These are phyloP conservation scores for Phylloboletellus chloephorus DNA, from an alignment of 1,284 basidiomycete genomes.

Conservation along the genomic window DNA sequence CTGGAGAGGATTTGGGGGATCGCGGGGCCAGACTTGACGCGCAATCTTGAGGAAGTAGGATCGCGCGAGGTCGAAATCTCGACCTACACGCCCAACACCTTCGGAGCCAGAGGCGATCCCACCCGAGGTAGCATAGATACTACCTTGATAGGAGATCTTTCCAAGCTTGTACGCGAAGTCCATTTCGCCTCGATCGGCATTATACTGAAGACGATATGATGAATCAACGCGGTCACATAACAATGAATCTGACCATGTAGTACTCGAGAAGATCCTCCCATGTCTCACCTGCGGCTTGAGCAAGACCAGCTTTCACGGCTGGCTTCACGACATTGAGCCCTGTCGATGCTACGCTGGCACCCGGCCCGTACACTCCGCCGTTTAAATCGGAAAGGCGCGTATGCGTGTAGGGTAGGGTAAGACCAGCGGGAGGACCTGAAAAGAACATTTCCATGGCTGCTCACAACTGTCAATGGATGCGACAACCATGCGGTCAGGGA, in stretches of 20 bases:
- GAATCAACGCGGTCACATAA: constrained; percentile 2
- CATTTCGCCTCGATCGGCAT: constrained; percentile 83
- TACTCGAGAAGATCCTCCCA: constrained; percentile 92
- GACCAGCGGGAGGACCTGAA: constrained; percentile 87
- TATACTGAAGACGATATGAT: constrained; percentile 55
- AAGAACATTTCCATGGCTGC: constrained; percentile 69
- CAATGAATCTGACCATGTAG: constrained; percentile 59
- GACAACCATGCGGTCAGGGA: constrained; percentile 14
- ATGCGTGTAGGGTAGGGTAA: constrained; percentile 77
- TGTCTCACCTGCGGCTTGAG: constrained; percentile 81
- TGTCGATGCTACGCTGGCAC: constrained; percentile 87
- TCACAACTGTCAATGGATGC: constrained; percentile 2
- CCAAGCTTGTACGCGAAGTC: constrained; percentile 85
- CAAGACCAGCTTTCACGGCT: constrained; percentile 78
- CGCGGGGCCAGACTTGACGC: constrained; percentile 77
- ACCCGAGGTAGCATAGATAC: constrained; percentile 67
- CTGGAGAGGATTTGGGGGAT: constrained; percentile 53
- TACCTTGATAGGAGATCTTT: constrained; percentile 92
- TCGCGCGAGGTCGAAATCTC: constrained; percentile 69
- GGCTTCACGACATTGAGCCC: constrained; percentile 66
- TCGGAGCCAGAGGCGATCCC: constrained; percentile 82
- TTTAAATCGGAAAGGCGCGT: constrained; percentile 84
- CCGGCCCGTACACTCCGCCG: constrained; percentile 90
- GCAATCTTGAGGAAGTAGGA: constrained; percentile 82
- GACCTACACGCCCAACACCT: constrained; percentile 75